These are phyloP conservation scores for Grifola frondosa DNA, from an alignment of 1,284 basidiomycete genomes.

Conservation along the genomic window DNA sequence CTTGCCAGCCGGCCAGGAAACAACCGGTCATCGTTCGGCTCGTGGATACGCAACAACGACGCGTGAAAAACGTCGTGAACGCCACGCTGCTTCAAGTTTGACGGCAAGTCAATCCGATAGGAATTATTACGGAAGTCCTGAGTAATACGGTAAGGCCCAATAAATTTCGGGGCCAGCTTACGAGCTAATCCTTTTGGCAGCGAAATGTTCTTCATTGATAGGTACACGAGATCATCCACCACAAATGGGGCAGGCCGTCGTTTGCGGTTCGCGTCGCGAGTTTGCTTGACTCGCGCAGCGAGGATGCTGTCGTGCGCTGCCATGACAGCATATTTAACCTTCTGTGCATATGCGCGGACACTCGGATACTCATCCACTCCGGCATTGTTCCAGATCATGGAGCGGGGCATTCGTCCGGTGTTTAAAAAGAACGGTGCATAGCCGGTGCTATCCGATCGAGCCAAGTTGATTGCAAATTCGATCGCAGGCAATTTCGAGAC, in stretches of 20 bases:
- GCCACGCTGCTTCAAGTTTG: constrained; percentile 19
- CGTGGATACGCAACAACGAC: constrained; percentile 22
- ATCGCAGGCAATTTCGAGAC: constrained; percentile 33
- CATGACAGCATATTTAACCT: constrained; percentile 2
- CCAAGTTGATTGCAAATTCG: constrained; percentile 21
- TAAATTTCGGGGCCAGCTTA: constrained; percentile 8
- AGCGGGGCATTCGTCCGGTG: constrained; percentile 15
- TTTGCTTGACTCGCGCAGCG: constrained; percentile 13
- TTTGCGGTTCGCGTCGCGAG: constrained; percentile 14
- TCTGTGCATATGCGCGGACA: constrained; percentile 14
- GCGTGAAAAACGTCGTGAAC: constrained; percentile 23
- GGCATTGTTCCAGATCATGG: constrained; percentile 4
- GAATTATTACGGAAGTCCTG: not conserved
- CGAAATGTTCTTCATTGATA: constrained; percentile 21
- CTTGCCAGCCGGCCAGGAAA: constrained; percentile 25
- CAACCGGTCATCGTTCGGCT: constrained; percentile 25
- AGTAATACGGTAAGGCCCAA: constrained; percentile 17
- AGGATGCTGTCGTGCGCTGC: constrained; percentile 22
- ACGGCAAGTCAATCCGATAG: constrained; percentile 27
- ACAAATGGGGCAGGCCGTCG: constrained; percentile 4
- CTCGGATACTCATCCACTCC: constrained; percentile 10
- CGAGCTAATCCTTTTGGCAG: constrained; percentile 16
- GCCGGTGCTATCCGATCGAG: constrained; percentile 30
- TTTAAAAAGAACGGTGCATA: constrained; percentile 32
- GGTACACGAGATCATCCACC: constrained; percentile 22